Conservation (phyloP, 1,139 yeast genomes). For the Geotrichum histeridarum region DNA sequence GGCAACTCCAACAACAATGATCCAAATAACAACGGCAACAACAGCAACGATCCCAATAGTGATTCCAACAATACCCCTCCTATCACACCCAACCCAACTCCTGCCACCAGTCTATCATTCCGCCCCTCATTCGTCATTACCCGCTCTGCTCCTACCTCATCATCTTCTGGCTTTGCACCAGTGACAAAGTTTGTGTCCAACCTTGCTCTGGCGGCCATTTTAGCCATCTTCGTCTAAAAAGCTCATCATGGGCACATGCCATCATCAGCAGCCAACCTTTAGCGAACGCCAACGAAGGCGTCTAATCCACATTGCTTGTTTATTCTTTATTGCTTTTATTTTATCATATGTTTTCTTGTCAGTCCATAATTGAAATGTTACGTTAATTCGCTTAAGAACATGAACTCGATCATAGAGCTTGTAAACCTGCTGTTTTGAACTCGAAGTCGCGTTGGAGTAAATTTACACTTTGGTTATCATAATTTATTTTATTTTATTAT, state of each 20-base stretch:
- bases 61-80: background rate
- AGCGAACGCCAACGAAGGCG: too few relatives aligned
- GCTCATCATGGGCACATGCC: background rate
- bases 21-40: background rate
- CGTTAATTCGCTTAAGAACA: too few relatives aligned
- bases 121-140: conserved; percentile 3
- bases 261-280: background rate
- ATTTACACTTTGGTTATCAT: too few relatives aligned
- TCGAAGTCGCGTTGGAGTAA: too few relatives aligned
- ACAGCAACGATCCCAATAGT: background rate
- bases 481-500: too few relatives aligned
- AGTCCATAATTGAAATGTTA: too few relatives aligned
- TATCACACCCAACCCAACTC: background rate
- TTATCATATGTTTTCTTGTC: background rate
- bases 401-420: too few relatives aligned
- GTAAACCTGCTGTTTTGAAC: too few relatives aligned
- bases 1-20: background rate
- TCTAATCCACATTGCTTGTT: too few relatives aligned
- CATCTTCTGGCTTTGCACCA: background rate
- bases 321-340: background rate
- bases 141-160: background rate
- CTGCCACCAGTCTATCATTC: background rate
- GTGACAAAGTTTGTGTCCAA: background rate
- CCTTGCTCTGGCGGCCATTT: background rate
- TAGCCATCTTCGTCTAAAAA: background rate